phyloP scores from a whole-genome alignment of 2,329 filamentous ascomycete genomes.

The Cephalotrichum gorgonifer region DNA sequence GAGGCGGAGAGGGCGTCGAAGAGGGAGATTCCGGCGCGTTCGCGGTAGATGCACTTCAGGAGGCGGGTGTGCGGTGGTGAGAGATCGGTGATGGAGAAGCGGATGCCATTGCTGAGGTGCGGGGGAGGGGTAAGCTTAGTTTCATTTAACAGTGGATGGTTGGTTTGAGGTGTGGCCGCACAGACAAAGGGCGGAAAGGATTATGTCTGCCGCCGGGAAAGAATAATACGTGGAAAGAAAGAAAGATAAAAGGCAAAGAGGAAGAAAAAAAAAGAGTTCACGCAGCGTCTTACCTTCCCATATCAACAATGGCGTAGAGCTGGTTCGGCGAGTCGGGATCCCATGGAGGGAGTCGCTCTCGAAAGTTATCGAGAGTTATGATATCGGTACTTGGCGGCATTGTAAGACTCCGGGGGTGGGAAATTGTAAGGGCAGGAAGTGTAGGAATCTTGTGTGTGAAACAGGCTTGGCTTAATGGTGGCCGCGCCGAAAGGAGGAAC shows the following conservation, averaged over 20 bases:
- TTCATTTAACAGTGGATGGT: background rate
- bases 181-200: background rate
- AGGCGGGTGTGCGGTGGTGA: slow-evolving; percentile 60
- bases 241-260: slow-evolving; percentile 1
- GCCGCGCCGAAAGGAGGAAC: too few relatives aligned
- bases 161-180: too few relatives aligned
- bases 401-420: too few relatives aligned
- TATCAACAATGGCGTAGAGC: slow-evolving; percentile 47
- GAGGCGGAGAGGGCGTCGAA: slow-evolving; percentile 61
- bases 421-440: too few relatives aligned
- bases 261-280: background rate
- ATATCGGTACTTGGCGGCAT: slow-evolving; percentile 24
- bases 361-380: slow-evolving; percentile 41
- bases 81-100: slow-evolving; percentile 82
- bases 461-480: too few relatives aligned
- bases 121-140: background rate
- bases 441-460: too few relatives aligned
- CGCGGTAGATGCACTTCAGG: slow-evolving; percentile 66
- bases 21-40: slow-evolving; percentile 71
- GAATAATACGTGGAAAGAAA: background rate
- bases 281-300: slow-evolving; percentile 44
- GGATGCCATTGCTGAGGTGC: slow-evolving; percentile 68
- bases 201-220: background rate
- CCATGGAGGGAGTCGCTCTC: slow-evolving; percentile 38
- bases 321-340: slow-evolving; percentile 33